Evolutionary conservation across 371 early-diverging fungal genomes (phyloP), one percentile per base, ranked within the genome.

Genomic region (Funneliformis caledonium): DNA sequence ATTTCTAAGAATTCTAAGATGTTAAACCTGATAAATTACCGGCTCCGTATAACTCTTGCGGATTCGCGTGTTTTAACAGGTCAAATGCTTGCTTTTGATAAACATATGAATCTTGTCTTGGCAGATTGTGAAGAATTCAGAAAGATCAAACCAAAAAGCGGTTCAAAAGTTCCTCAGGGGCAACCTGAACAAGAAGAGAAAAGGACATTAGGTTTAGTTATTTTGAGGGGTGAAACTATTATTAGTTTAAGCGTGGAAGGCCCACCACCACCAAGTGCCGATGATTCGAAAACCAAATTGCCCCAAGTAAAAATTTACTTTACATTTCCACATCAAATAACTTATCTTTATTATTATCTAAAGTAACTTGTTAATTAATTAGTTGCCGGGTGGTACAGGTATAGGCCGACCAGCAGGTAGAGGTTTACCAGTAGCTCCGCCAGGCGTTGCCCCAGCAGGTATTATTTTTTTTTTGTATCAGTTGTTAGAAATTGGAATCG

Each of bases 11-110:
- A 91, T 83, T 91, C 92, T 33, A 96, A 95, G 89, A 96, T 98
- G 93, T 90, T 96, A 86, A 91, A 91, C 82, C 92, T 97, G 80
- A 92, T 98, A 87, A 97, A 98, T 90, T 95, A 96, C 89, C 93
- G 97, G 77, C 93, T 99, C 82, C 92, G 96, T 82, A 91, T 99
- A 83, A 97, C 96, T 62, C 86, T 98, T 81, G 88, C 91, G 60
- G 99, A 99, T 87, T 94, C 96, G 76, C 93, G 98, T 81, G 91
- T 92, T 8, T 86, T 99, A 83, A 93, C 97, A 9, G 99, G 99
- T 48, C 96, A 97, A 82, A 96, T 99, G 97, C 90, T 98, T 67
- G 98, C 99, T 31, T 99, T 97, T 83, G 99, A 99, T 86, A 97
- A 96, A 84, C 96, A 97, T 87, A 98, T 99, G 98, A 99, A 99